phyloP scores from a whole-genome alignment of 768 basidiomycete species.

The Naganishia antarctica region DNA sequence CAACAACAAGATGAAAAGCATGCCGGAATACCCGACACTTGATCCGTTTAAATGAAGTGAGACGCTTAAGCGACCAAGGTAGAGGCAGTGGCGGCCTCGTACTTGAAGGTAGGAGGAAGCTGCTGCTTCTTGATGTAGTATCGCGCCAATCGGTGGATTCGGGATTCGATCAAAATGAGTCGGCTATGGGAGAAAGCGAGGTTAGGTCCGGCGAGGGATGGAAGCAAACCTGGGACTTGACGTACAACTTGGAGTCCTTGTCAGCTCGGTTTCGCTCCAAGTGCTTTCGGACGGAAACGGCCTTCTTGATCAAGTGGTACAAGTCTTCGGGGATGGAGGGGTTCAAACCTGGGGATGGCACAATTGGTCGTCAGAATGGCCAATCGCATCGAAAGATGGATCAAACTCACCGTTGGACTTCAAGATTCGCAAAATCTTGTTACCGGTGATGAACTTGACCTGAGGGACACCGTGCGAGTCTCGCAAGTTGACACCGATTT shows the following conservation, averaged over 20 bases:
- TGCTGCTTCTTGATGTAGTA: conserved; percentile 99
- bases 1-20: conserved; percentile 16
- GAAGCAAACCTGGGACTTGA: too few species aligned
- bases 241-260: conserved; percentile 60
- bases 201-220: too few species aligned
- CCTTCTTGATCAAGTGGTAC: conserved; percentile 99
- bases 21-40: background rate
- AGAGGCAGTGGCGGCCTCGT: conserved; percentile 90
- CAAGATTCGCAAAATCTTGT: conserved; percentile 98
- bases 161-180: conserved; percentile 96
- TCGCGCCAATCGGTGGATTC: conserved; percentile 93
- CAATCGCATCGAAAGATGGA: background rate
- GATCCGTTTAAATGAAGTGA: background rate
- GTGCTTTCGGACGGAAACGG: conserved; percentile 97
- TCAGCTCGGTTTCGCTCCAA: conserved; percentile 97
- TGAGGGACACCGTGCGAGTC: conserved; percentile 98
- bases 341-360: conserved; percentile 59
- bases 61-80: conserved; percentile 52
- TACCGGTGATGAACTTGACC: conserved; percentile 96
- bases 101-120: conserved; percentile 97
- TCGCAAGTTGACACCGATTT: conserved; percentile 95
- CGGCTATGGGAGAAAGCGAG: too few species aligned
- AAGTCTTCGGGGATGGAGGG: conserved; percentile 98
- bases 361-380: background rate
- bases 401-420: conserved; percentile 75